phyloP scores from a whole-genome alignment of 257 asterid genomes.

The Nicotiana paniculata region DNA sequence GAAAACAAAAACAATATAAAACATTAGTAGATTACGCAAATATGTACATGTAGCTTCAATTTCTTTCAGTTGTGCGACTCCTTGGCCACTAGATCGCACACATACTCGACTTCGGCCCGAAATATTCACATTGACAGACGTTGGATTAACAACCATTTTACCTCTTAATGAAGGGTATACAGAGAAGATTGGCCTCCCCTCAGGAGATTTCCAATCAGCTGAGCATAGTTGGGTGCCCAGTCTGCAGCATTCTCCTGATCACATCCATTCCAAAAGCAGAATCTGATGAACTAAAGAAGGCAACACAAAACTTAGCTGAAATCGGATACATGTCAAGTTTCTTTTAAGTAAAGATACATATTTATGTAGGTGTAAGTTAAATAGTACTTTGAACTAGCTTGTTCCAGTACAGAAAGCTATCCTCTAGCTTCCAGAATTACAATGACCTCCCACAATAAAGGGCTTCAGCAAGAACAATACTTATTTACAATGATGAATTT shows the following conservation, averaged over 20 bases:
- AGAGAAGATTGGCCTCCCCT: neutral
- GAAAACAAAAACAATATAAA: neutral
- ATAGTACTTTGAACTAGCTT: neutral
- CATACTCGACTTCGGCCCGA: neutral
- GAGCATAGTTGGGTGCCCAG: constrained; percentile 96
- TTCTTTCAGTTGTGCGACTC: neutral
- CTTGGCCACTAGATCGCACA: neutral
- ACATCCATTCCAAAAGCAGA: constrained; percentile 98
- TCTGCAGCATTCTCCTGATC: constrained; percentile 97
- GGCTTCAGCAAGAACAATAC: neutral
- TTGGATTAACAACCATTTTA: neutral
- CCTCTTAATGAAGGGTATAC: neutral
- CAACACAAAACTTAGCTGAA: constrained; percentile 46
- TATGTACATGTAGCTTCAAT: neutral
- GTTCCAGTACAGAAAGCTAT: neutral
- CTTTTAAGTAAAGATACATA: neutral
- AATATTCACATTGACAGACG: neutral
- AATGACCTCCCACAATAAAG: neutral
- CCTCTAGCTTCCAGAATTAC: neutral
- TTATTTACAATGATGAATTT: neutral
- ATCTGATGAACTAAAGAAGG: constrained; percentile 90
- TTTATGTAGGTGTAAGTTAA: neutral
- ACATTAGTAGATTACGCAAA: neutral
- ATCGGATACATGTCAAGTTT: neutral
- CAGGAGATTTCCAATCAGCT: constrained; percentile 39